phyloP scores from a whole-genome alignment of 2,329 filamentous ascomycete species.

The Myriosclerotinia scirpicola region DNA sequence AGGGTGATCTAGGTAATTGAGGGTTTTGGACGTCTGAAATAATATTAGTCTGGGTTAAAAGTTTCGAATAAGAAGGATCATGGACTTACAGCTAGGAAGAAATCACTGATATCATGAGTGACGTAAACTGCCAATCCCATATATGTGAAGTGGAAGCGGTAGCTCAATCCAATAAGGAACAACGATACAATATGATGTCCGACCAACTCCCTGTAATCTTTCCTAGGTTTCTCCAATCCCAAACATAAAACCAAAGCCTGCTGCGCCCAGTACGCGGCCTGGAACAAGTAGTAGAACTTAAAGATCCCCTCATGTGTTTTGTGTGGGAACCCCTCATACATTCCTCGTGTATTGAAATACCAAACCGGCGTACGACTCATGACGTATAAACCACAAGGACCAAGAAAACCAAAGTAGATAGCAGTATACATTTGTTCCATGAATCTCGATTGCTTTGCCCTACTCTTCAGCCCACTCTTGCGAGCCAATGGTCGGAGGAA shows the following conservation, averaged over 20 bases:
- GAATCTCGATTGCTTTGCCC: conserved; percentile 82
- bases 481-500: conserved; percentile 75
- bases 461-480: conserved; percentile 64
- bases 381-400: conserved; percentile 82
- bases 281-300: conserved; percentile 94
- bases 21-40: conserved; percentile 75
- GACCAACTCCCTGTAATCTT: conserved; percentile 92
- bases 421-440: conserved; percentile 97
- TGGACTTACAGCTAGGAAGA: conserved; percentile 80
- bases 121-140: conserved; percentile 92
- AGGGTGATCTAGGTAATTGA: conserved; percentile 83
- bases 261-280: conserved; percentile 93
- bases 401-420: conserved; percentile 81
- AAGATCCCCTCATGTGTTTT: conserved; percentile 74
- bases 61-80: neutral
- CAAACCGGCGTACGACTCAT: conserved; percentile 87
- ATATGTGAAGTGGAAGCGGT: conserved; percentile 95
- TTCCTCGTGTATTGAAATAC: conserved; percentile 90
- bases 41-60: conserved; percentile 4
- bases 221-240: conserved; percentile 86
- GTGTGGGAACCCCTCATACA: conserved; percentile 90
- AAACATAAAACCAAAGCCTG: conserved; percentile 87
- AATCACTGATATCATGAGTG: conserved; percentile 91
- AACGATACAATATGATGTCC: conserved; percentile 88
- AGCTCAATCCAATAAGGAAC: conserved; percentile 78